These are phyloP conservation scores for Ocimum tenuiflorum DNA, from an alignment of 257 asterid genomes.

Conservation along the genomic window DNA sequence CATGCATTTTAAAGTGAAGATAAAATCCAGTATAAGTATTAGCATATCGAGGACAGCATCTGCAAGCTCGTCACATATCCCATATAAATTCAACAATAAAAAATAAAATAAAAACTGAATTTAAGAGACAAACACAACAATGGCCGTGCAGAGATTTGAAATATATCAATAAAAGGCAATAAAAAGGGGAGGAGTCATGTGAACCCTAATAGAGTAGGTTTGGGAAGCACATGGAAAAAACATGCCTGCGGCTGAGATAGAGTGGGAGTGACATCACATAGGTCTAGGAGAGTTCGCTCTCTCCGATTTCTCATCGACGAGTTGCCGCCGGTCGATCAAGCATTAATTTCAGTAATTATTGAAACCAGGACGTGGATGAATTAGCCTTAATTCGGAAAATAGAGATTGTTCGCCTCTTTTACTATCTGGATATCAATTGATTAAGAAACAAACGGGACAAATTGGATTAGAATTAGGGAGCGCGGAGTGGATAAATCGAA, in stretches of 20 bases:
- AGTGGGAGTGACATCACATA: slow-evolving; percentile 47
- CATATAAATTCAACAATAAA: slow-evolving; percentile 7
- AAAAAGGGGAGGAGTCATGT: neutral
- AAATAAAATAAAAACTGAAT: neutral
- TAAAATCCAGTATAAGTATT: neutral
- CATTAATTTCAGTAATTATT: slow-evolving; percentile 24
- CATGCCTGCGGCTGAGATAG: slow-evolving; percentile 51
- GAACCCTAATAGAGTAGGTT: slow-evolving; percentile 37
- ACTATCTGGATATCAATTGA: slow-evolving; percentile 5
- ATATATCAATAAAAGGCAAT: neutral
- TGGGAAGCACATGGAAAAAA: slow-evolving; percentile 1
- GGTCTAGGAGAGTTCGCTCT: slow-evolving; percentile 44
- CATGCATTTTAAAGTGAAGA: slow-evolving; percentile 8
- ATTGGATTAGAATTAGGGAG: slow-evolving; percentile 22
- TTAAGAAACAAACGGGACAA: slow-evolving; percentile 16
- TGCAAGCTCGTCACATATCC: slow-evolving; percentile 11
- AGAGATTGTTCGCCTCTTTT: slow-evolving; percentile 19
- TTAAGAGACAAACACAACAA: neutral
- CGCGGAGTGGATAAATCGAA: slow-evolving; percentile 26
- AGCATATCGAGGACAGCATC: slow-evolving; percentile 1
- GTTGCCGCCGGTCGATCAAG: slow-evolving; percentile 35
- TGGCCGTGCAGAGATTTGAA: neutral
- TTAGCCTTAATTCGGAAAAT: slow-evolving; percentile 15
- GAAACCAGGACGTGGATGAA: slow-evolving; percentile 16
- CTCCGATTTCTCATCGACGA: slow-evolving; percentile 47